Conservation (phyloP, 2,329 filamentous ascomycete species). For the Emydomyces testavorans region DNA sequence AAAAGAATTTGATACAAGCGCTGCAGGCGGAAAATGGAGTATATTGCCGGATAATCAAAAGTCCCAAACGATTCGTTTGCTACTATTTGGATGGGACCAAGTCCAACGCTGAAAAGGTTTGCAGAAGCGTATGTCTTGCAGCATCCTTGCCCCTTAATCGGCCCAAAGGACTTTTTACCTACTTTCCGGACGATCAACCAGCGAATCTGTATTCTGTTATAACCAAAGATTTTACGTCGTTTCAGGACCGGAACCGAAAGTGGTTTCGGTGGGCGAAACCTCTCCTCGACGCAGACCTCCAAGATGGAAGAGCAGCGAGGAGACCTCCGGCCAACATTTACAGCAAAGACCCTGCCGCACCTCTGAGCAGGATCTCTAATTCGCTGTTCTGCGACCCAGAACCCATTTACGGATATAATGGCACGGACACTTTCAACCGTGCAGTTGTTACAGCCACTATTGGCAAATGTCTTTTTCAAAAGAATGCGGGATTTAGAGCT, state of each 20-base stretch:
- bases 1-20: constrained; percentile 25
- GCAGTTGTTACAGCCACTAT: constrained; percentile 30
- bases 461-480: constrained; percentile 32
- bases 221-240: constrained; percentile 21
- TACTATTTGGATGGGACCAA: constrained; percentile 28
- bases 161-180: constrained; percentile 27
- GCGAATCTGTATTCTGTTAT: constrained; percentile 22
- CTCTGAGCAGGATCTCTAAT: constrained; percentile 12
- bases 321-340: constrained; percentile 12
- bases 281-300: constrained; percentile 18
- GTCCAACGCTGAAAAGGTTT: constrained; percentile 24
- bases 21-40: constrained; percentile 25
- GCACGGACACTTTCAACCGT: constrained; percentile 13
- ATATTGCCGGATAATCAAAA: constrained; percentile 19
- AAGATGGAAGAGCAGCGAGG: constrained; percentile 12
- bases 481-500: constrained; percentile 1
- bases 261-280: constrained; percentile 33
- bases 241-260: constrained; percentile 24
- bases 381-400: constrained; percentile 8
- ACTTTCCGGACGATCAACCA: constrained; percentile 23
- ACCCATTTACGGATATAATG: neutral
- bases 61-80: constrained; percentile 21
- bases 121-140: constrained; percentile 27
- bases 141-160: constrained; percentile 17
- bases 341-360: constrained; percentile 8